Evolutionary conservation across 305 asterid species (phyloP).

Genomic region (Fraxinus velutina): DNA sequence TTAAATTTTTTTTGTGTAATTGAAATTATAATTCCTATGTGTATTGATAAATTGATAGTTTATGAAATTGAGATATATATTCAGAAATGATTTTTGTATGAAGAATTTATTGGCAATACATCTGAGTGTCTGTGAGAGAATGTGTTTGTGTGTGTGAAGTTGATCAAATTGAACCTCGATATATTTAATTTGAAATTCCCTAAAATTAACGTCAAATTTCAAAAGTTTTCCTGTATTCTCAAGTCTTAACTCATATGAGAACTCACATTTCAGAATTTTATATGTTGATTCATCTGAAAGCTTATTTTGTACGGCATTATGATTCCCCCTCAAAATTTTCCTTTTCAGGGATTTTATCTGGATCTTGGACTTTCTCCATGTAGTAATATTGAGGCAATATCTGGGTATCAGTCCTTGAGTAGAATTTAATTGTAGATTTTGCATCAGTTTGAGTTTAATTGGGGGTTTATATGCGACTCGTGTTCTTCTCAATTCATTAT

Average conservation of each 20-base stretch:
- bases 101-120: background rate
- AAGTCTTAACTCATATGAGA: no score
- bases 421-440: background rate
- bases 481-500: background rate
- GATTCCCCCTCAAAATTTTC: conserved; percentile 17
- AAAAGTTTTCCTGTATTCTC: background rate
- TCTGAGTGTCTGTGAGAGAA: background rate
- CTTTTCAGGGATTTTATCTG: conserved; percentile 37
- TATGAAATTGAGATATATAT: background rate
- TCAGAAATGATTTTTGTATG: background rate
- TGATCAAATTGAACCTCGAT: no score
- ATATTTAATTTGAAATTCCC: conserved; percentile 43
- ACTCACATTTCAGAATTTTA: background rate
- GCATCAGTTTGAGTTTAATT: background rate
- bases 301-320: background rate
- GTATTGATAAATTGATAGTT: background rate
- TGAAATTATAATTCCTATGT: background rate
- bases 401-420: background rate
- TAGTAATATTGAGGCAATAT: background rate
- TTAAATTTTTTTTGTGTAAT: background rate
- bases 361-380: conserved; percentile 30
- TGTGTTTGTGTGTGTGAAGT: conserved; percentile 18
- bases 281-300: background rate
- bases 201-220: conserved; percentile 27
- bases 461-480: background rate